A percentile compares a stretch with the other conserved stretches of the same genome.
phyloP scores from a whole-genome alignment of 2,329 filamentous ascomycete genomes.

The Metarhizium robertsii region DNA sequence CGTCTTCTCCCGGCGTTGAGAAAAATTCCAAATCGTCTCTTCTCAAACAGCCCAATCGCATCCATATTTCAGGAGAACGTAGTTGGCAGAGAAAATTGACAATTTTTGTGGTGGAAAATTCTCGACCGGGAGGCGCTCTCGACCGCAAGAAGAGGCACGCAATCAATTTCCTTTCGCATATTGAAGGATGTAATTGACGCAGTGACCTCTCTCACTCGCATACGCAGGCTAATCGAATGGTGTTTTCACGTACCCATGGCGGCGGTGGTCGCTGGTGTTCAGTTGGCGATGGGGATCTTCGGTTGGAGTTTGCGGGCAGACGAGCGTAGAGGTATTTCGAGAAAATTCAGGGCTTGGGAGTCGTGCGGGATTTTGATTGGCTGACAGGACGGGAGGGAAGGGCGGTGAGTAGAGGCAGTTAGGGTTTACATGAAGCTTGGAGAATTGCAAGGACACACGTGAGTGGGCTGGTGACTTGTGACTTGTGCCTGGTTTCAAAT shows the following conservation, averaged over 20 bases:
- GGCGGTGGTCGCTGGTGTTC: conserved; percentile 34
- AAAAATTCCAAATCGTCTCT: conserved; percentile 2
- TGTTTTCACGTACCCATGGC: conserved; percentile 52
- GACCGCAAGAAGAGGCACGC: neutral
- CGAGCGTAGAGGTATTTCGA: conserved; percentile 12
- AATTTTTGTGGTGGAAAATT: conserved; percentile 1
- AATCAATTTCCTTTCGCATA: conserved; percentile 9
- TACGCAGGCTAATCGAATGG: conserved; percentile 28
- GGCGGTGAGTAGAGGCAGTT: conserved; percentile 38
- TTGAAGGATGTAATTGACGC: neutral
- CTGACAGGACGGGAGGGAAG: conserved; percentile 1
- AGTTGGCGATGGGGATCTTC: conserved; percentile 26
- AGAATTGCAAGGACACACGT: neutral
- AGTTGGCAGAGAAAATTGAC: conserved; percentile 1
- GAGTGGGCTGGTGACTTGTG: neutral
- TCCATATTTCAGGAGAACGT: conserved; percentile 12
- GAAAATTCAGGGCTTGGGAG: conserved; percentile 20
- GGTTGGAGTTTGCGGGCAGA: conserved; percentile 19
- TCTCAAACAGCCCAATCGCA: neutral
- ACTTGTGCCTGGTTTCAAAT: neutral
- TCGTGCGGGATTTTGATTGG: conserved; percentile 10
- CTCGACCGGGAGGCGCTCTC: conserved; percentile 6
- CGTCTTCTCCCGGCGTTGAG: conserved; percentile 14
- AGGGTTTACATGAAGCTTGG: conserved; percentile 19
- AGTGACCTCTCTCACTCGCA: conserved; percentile 34